Evolutionary conservation across 1,139 yeast genomes (phyloP).

Genomic region (Suhomyces atakaporum): DNA sequence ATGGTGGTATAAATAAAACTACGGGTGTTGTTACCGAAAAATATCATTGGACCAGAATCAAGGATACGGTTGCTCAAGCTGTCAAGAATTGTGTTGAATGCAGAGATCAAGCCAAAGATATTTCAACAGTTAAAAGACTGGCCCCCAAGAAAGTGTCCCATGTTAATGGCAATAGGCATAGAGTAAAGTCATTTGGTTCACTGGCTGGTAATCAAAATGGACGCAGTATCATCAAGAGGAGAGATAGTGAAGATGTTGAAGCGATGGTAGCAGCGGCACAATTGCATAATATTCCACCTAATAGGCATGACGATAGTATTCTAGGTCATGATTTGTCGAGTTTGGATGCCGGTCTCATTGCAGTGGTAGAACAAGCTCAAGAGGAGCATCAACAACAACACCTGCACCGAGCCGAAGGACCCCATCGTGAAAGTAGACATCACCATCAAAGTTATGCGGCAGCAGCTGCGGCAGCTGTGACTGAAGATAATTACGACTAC

Average conservation of each 20-base stretch:
- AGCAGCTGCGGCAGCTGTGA: constrained; percentile 44
- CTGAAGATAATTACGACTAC: constrained; percentile 25
- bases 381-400: constrained; percentile 33
- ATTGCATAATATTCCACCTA: constrained; percentile 34
- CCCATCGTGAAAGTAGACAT: constrained; percentile 13
- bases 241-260: constrained; percentile 34
- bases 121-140: constrained; percentile 31
- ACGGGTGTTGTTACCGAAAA: constrained; percentile 75
- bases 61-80: constrained; percentile 82
- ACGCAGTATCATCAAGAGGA: constrained; percentile 23
- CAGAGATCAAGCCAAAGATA: constrained; percentile 45
- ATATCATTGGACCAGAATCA: constrained; percentile 90
- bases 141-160: constrained; percentile 24
- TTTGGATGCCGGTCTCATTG: constrained; percentile 58
- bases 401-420: constrained; percentile 16
- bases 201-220: constrained; percentile 20
- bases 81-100: constrained; percentile 78
- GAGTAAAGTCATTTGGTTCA: constrained; percentile 9
- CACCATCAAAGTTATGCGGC: constrained; percentile 38
- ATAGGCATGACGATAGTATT: constrained; percentile 33
- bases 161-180: constrained; percentile 21
- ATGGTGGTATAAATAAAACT: constrained; percentile 90
- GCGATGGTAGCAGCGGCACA: constrained; percentile 40
- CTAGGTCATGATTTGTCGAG: constrained; percentile 42
- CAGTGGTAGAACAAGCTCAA: constrained; percentile 69